Percentiles rank a stretch among this genome's conserved stretches.
These are phyloP conservation scores for Verticillium klebahnii DNA, from an alignment of 2,329 filamentous ascomycete species.

Conservation along the genomic window DNA sequence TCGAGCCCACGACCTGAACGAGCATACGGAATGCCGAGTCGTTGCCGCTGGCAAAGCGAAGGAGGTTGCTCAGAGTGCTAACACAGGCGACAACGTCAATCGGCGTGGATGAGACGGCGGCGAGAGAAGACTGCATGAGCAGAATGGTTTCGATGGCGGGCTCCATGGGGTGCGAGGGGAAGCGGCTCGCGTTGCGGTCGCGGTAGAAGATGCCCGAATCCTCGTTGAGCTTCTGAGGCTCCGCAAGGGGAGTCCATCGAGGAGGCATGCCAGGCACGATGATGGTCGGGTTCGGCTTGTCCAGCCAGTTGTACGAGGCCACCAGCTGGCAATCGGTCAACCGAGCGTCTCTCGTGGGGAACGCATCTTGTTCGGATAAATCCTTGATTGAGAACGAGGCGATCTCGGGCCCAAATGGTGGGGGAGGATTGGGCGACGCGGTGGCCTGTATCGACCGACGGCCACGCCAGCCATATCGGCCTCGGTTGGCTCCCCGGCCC, in stretches of 20 bases:
- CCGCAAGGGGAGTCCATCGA: conserved; percentile 38
- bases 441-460: background rate
- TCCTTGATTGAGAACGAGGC: background rate
- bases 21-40: conserved; percentile 52
- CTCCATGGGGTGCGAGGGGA: conserved; percentile 44
- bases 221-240: background rate
- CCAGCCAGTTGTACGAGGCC: conserved; percentile 32
- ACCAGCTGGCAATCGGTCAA: conserved; percentile 14
- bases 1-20: conserved; percentile 48
- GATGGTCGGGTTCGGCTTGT: conserved; percentile 19
- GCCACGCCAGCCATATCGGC: background rate
- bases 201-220: conserved; percentile 48
- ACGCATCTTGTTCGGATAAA: background rate
- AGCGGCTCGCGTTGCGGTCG: conserved; percentile 49
- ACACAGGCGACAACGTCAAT: conserved; percentile 57
- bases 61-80: conserved; percentile 56
- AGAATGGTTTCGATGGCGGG: conserved; percentile 38
- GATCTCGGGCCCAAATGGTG: conserved; percentile 6
- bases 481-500: background rate
- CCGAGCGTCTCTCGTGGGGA: background rate
- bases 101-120: background rate
- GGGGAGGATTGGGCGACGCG: background rate
- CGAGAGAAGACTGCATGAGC: background rate
- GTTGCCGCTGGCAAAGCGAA: conserved; percentile 46
- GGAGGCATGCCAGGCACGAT: conserved; percentile 36